Conservation (phyloP, 345 rosid species). For the Firmiana major region DNA sequence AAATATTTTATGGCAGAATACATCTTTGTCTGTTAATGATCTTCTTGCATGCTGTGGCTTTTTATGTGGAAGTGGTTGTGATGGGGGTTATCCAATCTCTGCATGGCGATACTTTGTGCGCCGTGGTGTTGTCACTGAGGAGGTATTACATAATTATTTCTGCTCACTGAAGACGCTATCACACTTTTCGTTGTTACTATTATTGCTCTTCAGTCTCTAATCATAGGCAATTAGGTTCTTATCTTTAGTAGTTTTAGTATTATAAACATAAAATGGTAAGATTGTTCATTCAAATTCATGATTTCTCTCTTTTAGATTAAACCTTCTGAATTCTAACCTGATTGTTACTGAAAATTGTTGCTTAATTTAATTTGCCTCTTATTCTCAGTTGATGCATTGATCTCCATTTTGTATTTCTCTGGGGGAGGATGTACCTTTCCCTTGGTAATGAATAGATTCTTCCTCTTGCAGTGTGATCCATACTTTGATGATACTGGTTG, state of each 20-base stretch:
- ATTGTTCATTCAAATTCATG: background rate
- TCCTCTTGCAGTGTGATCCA: conserved; percentile 70
- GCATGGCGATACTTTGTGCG: conserved; percentile 84
- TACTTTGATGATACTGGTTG: conserved; percentile 86
- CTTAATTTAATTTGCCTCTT: conserved; percentile 4
- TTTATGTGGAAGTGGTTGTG: conserved; percentile 83
- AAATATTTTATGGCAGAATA: conserved; percentile 49
- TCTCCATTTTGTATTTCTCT: background rate
- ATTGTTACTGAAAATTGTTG: background rate
- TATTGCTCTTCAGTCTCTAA: background rate
- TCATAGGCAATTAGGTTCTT: background rate
- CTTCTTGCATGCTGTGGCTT: conserved; percentile 95
- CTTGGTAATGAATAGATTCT: background rate
- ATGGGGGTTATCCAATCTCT: conserved; percentile 75
- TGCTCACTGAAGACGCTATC: background rate
- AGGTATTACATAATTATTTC: conserved; percentile 38
- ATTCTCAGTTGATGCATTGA: conserved; percentile 1
- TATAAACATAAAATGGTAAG: background rate
- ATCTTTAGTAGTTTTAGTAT: background rate
- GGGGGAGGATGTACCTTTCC: background rate
- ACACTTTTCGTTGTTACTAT: background rate
- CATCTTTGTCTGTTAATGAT: conserved; percentile 82
- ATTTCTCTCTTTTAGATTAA: background rate
- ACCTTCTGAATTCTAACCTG: background rate
- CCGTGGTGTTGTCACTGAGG: conserved; percentile 87